These are phyloP conservation scores for Cucurbita ficifolia DNA, from an alignment of 306 rosid genomes.

Conservation along the genomic window DNA sequence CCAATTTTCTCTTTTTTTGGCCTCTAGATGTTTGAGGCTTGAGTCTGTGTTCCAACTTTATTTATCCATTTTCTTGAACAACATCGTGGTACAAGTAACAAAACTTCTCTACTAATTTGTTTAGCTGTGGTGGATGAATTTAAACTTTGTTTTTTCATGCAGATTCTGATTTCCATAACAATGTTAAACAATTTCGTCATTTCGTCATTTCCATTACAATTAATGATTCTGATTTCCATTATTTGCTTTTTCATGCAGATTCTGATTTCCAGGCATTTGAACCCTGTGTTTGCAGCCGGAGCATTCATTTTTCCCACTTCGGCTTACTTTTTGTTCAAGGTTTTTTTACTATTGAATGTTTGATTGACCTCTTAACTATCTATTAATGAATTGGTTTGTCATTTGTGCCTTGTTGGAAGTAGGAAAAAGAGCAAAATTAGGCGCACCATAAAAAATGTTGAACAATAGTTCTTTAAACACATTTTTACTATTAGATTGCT, in stretches of 20 bases:
- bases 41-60: background rate
- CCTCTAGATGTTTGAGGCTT: background rate
- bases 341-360: constrained; percentile 15
- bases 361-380: background rate
- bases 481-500: background rate
- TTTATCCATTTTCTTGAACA: background rate
- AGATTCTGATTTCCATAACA: constrained; percentile 47
- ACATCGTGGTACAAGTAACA: background rate
- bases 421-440: background rate
- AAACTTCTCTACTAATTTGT: background rate
- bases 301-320: constrained; percentile 81
- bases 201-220: too few species aligned
- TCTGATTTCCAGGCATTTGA: constrained; percentile 50
- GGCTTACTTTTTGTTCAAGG: constrained; percentile 74
- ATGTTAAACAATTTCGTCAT: too few species aligned
- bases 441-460: background rate
- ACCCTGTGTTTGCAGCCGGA: constrained; percentile 71
- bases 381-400: background rate
- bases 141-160: constrained; percentile 19
- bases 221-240: too few species aligned
- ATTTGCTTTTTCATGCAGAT: constrained; percentile 44
- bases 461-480: background rate
- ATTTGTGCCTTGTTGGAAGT: background rate
- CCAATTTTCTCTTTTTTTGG: constrained; percentile 7
- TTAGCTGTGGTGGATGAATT: background rate